Evolutionary conservation across 176 grass and related monocot genomes (phyloP).

Genomic region (Rhynchospora breviuscula): DNA sequence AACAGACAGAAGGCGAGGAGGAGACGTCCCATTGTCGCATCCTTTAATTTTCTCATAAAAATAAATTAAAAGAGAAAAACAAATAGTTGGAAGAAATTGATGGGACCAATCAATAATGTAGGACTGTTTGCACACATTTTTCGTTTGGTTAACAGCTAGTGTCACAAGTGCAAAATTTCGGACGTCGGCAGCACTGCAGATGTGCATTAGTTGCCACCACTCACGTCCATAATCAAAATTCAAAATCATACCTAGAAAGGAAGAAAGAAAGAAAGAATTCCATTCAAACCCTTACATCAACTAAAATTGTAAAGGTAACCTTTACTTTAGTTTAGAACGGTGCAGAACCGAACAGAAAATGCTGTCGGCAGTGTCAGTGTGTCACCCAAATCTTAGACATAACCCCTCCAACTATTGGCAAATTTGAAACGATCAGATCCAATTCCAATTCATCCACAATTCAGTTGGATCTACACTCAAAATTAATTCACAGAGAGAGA

Average conservation of each 20-base stretch:
- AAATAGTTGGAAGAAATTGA: background rate
- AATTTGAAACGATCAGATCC: background rate
- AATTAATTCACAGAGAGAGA: slow-evolving; percentile 4
- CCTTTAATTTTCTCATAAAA: background rate
- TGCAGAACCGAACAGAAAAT: background rate
- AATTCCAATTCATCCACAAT: background rate
- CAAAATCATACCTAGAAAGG: background rate
- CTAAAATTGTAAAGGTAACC: background rate
- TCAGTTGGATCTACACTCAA: slow-evolving; percentile 7
- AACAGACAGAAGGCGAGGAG: background rate
- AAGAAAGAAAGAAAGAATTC: background rate
- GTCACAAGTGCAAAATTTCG: background rate
- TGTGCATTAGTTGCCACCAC: background rate
- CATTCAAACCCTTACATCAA: background rate
- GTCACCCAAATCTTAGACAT: background rate
- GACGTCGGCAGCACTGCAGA: background rate
- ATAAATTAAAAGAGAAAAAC: background rate
- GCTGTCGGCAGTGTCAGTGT: background rate
- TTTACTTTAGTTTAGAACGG: background rate
- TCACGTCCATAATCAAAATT: background rate
- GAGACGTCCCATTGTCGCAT: background rate
- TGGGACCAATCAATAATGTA: background rate
- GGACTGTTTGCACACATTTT: background rate
- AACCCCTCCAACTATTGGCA: background rate
- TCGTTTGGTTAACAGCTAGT: background rate